These are phyloP conservation scores for Bryum argenteum DNA, from an alignment of 225 moss, liverwort and hornwort species.

Conservation along the genomic window DNA sequence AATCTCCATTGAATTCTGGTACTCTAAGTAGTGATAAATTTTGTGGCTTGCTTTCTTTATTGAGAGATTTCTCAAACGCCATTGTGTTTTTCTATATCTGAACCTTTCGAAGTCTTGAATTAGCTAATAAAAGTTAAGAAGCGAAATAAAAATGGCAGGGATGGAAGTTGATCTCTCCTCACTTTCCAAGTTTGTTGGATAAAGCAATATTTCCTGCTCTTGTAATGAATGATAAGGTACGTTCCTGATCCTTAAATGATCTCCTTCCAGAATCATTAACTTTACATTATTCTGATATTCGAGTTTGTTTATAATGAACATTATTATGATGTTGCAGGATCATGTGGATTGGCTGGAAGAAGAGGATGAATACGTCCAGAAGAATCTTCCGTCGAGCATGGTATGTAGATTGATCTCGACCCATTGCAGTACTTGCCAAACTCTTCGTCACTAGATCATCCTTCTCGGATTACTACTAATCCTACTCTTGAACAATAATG, in stretches of 20 bases:
- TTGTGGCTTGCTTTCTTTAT: too few relatives aligned
- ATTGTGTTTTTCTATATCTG: too few relatives aligned
- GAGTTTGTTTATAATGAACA: not conserved
- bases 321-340: conserved; percentile 43
- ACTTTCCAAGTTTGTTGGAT: conserved; percentile 56
- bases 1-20: too few relatives aligned
- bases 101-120: not conserved
- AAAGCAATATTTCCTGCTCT: conserved; percentile 68
- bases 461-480: too few relatives aligned
- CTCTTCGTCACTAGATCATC: too few relatives aligned
- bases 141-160: conserved; percentile 22
- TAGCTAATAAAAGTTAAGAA: not conserved
- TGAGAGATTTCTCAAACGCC: too few relatives aligned
- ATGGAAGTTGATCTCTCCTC: conserved; percentile 55
- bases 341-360: conserved; percentile 60
- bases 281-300: too few relatives aligned
- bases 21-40: too few relatives aligned
- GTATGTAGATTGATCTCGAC: conserved; percentile 26
- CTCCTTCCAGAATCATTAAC: not conserved
- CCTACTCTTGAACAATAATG: too few relatives aligned
- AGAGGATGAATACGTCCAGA: conserved; percentile 60
- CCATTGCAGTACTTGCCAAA: too few relatives aligned
- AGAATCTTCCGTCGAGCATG: conserved; percentile 56
- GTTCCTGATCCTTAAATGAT: not conserved
- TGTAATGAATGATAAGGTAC: conserved; percentile 57